A percentile compares a stretch with the other conserved stretches of the same genome.
Conservation (phyloP, 2,329 filamentous ascomycete species). For the Hypoxylon sp. region DNA sequence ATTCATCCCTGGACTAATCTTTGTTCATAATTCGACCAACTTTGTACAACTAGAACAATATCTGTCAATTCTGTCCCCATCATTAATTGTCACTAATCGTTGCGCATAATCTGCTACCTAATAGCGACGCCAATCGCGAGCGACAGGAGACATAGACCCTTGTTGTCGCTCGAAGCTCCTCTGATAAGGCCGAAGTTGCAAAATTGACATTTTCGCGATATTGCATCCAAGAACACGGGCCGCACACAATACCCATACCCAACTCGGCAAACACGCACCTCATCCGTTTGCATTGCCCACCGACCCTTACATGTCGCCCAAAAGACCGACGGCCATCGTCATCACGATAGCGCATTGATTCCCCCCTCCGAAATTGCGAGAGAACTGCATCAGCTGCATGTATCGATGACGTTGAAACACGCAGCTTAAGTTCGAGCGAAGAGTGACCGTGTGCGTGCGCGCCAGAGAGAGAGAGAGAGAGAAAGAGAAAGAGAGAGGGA, state of each 20-base stretch:
- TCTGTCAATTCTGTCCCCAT: conserved; percentile 30
- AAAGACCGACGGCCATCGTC: conserved; percentile 9
- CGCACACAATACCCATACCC: conserved; percentile 14
- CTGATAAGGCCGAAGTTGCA: conserved; percentile 23
- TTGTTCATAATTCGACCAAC: conserved; percentile 42
- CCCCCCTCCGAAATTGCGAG: conserved; percentile 2
- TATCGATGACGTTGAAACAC: conserved; percentile 38
- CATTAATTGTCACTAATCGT: conserved; percentile 10
- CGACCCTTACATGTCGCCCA: conserved; percentile 27
- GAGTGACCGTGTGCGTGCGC: conserved; percentile 39
- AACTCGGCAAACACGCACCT: conserved; percentile 21
- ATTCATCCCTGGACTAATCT: conserved; percentile 45
- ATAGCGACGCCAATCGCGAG: conserved; percentile 16
- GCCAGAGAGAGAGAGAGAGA: conserved; percentile 13
- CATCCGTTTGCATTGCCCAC: conserved; percentile 32
- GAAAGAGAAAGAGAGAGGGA: conserved; percentile 4
- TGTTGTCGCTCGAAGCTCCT: conserved; percentile 17
- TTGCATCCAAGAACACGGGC: conserved; percentile 27
- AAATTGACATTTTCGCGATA: conserved; percentile 34
- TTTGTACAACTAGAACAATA: conserved; percentile 33
- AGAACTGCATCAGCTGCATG: conserved; percentile 19
- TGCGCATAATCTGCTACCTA: conserved; percentile 29
- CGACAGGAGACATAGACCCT: conserved; percentile 7
- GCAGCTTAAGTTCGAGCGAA: conserved; percentile 32
- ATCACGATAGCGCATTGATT: conserved; percentile 34